Evolutionary conservation across 139 green algal species (phyloP).

Genomic region (Chlorella sp.): DNA sequence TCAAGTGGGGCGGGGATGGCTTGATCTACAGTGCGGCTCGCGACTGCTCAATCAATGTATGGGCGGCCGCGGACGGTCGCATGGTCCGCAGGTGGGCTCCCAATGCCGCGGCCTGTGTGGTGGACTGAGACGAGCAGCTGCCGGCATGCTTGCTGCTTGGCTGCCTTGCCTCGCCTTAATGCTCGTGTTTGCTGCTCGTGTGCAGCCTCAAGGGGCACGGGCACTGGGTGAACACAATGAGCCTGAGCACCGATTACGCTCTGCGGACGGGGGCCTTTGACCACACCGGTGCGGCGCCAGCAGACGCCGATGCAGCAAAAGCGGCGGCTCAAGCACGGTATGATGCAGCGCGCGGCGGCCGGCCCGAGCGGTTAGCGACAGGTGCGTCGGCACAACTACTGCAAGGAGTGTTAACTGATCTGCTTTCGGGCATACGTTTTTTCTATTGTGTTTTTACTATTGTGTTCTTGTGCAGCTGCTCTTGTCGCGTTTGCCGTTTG

Average conservation of each 20-base stretch:
- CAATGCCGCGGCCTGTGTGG: neutral
- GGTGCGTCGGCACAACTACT: neutral
- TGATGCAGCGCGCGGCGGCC: constrained; percentile 56
- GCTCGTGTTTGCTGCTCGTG: constrained; percentile 44
- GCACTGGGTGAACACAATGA: constrained; percentile 99
- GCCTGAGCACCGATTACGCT: constrained; percentile 87
- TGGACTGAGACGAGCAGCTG: neutral
- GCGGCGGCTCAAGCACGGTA: constrained; percentile 69
- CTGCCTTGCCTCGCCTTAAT: neutral
- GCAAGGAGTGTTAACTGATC: neutral
- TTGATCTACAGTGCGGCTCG: constrained; percentile 87
- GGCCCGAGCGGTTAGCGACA: constrained; percentile 90
- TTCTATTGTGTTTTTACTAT: neutral
- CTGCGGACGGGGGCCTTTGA: constrained; percentile 93
- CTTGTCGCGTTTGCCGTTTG: neutral
- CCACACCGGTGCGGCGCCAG: constrained; percentile 75
- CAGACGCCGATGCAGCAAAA: constrained; percentile 33
- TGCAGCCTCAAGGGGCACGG: constrained; percentile 88
- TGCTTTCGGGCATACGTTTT: neutral
- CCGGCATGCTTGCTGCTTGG: neutral
- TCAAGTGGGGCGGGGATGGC: constrained; percentile 94
- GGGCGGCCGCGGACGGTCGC: constrained; percentile 83
- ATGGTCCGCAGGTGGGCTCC: constrained; percentile 61
- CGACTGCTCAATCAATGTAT: constrained; percentile 91
- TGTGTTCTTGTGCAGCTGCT: neutral